A percentile compares a stretch with the other conserved stretches of the same genome.
Evolutionary conservation across 176 grass and related monocot species (phyloP).

Genomic region (Tillandsia fasciculata): DNA sequence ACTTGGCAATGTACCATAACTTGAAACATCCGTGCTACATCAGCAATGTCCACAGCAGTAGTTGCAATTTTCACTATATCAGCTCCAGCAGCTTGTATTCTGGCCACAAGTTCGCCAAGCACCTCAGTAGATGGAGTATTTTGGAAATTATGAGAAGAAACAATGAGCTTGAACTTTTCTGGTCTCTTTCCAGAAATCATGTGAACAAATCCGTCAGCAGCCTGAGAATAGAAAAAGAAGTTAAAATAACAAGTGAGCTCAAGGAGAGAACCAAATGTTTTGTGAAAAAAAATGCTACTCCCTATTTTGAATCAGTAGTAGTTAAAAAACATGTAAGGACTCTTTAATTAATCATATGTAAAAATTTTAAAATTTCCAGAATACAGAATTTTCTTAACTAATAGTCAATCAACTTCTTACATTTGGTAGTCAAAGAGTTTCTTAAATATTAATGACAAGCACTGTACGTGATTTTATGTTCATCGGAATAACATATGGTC

Average conservation of each 20-base stretch:
- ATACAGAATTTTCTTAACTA: too few relatives aligned
- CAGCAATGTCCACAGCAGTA: conserved; percentile 74
- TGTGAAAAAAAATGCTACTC: too few relatives aligned
- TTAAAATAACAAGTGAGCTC: not conserved
- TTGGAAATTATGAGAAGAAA: conserved; percentile 92
- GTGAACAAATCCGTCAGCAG: conserved; percentile 63
- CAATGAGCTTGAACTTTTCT: conserved; percentile 74
- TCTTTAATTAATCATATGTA: too few relatives aligned
- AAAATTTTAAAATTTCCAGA: too few relatives aligned
- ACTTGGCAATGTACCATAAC: conserved; percentile 62
- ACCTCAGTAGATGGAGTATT: conserved; percentile 68
- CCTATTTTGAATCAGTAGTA: too few relatives aligned
- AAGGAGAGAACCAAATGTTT: not conserved
- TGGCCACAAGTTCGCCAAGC: conserved; percentile 49
- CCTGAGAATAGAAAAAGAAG: conserved; percentile 30
- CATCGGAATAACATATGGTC: too few relatives aligned
- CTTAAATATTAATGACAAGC: too few relatives aligned
- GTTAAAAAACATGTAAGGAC: too few relatives aligned
- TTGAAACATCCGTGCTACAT: conserved; percentile 85
- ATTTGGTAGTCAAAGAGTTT: too few relatives aligned
- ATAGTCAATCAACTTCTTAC: too few relatives aligned
- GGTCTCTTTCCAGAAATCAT: conserved; percentile 70
- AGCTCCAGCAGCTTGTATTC: conserved; percentile 70
- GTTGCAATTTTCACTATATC: conserved; percentile 94
- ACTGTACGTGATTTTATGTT: too few relatives aligned